Evolutionary conservation across 768 basidiomycete species (phyloP).

Genomic region (Lactarius tabidus): DNA sequence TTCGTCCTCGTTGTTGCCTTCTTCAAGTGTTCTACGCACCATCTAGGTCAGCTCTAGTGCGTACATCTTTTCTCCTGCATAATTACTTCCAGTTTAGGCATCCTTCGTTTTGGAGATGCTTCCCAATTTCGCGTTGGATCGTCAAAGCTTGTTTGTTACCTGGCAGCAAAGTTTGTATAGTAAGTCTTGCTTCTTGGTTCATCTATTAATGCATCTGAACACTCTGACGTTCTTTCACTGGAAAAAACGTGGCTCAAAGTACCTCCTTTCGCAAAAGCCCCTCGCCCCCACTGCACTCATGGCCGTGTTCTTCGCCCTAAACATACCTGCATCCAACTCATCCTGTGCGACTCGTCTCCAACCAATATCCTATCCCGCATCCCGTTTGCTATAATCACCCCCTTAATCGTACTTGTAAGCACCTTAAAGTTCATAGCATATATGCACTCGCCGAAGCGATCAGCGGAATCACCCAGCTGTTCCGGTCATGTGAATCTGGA

Average conservation of each 20-base stretch:
- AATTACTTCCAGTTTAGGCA: conserved; percentile 11
- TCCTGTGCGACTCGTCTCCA: conserved; percentile 27
- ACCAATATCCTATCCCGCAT: conserved; percentile 39
- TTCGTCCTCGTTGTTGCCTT: no score
- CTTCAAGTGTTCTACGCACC: no score
- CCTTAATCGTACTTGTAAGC: conserved; percentile 43
- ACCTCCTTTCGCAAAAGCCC: conserved; percentile 79
- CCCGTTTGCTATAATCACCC: conserved; percentile 65
- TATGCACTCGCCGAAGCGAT: background rate
- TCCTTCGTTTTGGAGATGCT: conserved; percentile 50
- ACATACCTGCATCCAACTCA: conserved; percentile 34
- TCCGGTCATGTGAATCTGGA: no score
- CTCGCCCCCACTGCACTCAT: conserved; percentile 42
- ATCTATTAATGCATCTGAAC: no score
- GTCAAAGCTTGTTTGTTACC: conserved; percentile 74
- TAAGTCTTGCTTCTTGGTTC: conserved; percentile 33
- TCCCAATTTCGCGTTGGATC: conserved; percentile 66
- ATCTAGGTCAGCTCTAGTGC: conserved; percentile 67
- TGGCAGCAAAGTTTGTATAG: conserved; percentile 61
- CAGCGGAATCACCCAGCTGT: no score
- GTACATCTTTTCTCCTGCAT: conserved; percentile 31
- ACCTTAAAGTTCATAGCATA: conserved; percentile 68
- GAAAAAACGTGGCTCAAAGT: conserved; percentile 87
- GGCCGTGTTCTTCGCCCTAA: conserved; percentile 55
- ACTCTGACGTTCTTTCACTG: conserved; percentile 37